These are phyloP conservation scores for Rhodotorula sp. DNA, from an alignment of 1,284 basidiomycete genomes.

Conservation along the genomic window DNA sequence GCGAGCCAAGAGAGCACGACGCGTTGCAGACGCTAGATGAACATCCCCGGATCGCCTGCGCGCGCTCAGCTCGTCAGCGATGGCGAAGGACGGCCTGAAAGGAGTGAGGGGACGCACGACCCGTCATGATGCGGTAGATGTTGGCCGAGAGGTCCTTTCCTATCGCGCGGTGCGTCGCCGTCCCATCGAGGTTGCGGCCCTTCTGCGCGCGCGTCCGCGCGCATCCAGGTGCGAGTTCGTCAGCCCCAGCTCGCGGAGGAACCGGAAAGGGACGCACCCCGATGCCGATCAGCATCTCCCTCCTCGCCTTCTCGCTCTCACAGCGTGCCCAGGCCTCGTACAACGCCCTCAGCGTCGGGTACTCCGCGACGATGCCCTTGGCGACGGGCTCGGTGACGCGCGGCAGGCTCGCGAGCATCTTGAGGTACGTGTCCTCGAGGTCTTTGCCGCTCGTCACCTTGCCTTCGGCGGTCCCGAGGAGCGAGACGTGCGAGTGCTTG, in stretches of 20 bases:
- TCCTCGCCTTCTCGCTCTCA: slow-evolving; percentile 23
- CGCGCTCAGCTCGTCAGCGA: background rate
- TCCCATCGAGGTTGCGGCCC: slow-evolving; percentile 37
- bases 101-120: slow-evolving; percentile 20
- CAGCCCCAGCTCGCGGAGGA: too few relatives aligned
- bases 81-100: background rate
- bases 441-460: slow-evolving; percentile 33
- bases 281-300: slow-evolving; percentile 38
- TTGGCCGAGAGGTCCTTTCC: slow-evolving; percentile 32
- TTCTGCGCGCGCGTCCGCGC: slow-evolving; percentile 21
- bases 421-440: slow-evolving; percentile 41
- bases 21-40: slow-evolving; percentile 2
- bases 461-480: slow-evolving; percentile 40
- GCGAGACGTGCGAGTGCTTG: slow-evolving; percentile 35
- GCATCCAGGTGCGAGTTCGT: too few relatives aligned
- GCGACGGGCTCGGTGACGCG: slow-evolving; percentile 39
- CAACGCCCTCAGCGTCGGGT: slow-evolving; percentile 38
- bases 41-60: slow-evolving; percentile 29
- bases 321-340: slow-evolving; percentile 27
- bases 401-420: slow-evolving; percentile 40
- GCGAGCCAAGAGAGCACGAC: background rate
- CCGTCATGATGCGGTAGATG: slow-evolving; percentile 38
- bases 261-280: slow-evolving; percentile 24
- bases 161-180: slow-evolving; percentile 39
- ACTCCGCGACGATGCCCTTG: slow-evolving; percentile 37